Evolutionary conservation across 495 filamentous ascomycete species (phyloP).

Genomic region (Friedmanniomyces endolithicus): DNA sequence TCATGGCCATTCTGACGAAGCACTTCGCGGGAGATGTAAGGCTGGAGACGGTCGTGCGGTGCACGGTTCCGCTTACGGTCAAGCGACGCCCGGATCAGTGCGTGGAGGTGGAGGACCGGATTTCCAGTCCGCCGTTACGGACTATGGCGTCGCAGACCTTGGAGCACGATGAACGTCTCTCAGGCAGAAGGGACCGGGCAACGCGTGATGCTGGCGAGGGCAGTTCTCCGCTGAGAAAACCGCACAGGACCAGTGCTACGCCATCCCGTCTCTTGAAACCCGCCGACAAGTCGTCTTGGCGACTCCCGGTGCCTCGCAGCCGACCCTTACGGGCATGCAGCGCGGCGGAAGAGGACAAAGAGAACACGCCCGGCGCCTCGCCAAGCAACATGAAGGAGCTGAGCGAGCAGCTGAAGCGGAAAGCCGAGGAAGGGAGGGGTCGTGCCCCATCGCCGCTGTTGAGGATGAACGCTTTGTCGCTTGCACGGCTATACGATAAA

Average conservation of each 20-base stretch:
- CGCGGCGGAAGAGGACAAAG: background rate
- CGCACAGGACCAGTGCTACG: no score
- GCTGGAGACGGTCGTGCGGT: constrained; percentile 5
- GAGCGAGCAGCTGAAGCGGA: background rate
- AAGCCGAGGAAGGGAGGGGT: background rate
- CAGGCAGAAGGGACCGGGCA: background rate
- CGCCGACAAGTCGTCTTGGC: background rate
- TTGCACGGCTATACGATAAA: constrained; percentile 2
- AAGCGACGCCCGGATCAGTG: constrained; percentile 4
- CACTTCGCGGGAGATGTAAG: background rate
- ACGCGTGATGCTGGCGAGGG: no score
- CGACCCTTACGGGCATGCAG: background rate
- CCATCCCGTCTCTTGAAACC: background rate
- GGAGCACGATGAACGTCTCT: background rate
- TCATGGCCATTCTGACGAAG: background rate
- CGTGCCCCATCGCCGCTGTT: background rate
- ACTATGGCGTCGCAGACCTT: background rate
- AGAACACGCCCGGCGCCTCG: background rate
- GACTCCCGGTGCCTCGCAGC: background rate
- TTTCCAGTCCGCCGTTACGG: constrained; percentile 1
- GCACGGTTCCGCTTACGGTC: constrained; percentile 11
- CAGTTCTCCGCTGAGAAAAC: no score
- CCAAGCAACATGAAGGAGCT: background rate
- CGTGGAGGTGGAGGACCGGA: background rate
- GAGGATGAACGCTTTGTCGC: constrained; percentile 1